These are phyloP conservation scores for Kodamaea ohmeri DNA, from an alignment of 1,139 yeast species.

Conservation along the genomic window DNA sequence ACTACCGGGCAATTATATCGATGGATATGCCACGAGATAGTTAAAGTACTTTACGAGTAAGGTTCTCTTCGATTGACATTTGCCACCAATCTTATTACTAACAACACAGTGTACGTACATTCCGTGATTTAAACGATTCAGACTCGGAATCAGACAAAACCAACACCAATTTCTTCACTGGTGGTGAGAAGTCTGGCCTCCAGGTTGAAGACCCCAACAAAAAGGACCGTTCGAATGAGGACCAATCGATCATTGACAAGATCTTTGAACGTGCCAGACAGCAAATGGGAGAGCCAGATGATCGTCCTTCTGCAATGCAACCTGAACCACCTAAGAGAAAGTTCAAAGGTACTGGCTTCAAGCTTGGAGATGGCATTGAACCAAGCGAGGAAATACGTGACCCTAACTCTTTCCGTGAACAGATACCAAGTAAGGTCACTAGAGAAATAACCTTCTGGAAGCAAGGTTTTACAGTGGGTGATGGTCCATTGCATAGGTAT, in stretches of 20 bases:
- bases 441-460: constrained; percentile 91
- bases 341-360: constrained; percentile 75
- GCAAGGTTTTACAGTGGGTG: constrained; percentile 93
- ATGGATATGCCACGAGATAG: too few relatives aligned
- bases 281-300: constrained; percentile 44
- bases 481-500: constrained; percentile 79
- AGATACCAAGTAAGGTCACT: constrained; percentile 51
- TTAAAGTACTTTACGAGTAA: too few relatives aligned
- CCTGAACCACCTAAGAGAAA: constrained; percentile 16
- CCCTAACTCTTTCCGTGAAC: constrained; percentile 26
- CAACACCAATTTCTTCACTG: constrained; percentile 80
- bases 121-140: constrained; percentile 49
- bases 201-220: constrained; percentile 91
- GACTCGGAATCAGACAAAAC: constrained; percentile 63
- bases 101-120: constrained; percentile 37
- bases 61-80: too few relatives aligned
- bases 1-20: too few relatives aligned
- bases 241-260: constrained; percentile 45
- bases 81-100: constrained; percentile 1
- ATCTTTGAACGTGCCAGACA: constrained; percentile 46
- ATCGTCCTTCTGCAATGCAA: constrained; percentile 37
- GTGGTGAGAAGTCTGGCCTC: constrained; percentile 91
- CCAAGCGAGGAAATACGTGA: constrained; percentile 40
- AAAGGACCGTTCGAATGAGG: constrained; percentile 29
- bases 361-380: constrained; percentile 64